phyloP scores from a whole-genome alignment of 148 eudicot species.

The Camellia lanceoleosa region DNA sequence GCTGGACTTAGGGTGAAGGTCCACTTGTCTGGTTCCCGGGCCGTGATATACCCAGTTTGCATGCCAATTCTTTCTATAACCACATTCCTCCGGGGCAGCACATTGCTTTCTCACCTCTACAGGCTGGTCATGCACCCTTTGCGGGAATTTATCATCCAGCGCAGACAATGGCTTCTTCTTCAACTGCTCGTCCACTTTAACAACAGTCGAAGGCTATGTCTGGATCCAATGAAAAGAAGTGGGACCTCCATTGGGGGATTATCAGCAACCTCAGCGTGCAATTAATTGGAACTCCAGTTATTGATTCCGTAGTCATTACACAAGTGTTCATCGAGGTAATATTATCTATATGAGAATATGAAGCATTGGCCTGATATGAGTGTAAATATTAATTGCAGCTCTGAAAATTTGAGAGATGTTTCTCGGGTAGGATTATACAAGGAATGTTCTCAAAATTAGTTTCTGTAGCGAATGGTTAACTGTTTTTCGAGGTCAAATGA shows the following conservation, averaged over 20 bases:
- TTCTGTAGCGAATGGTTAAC: background rate
- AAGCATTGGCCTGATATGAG: conserved; percentile 31
- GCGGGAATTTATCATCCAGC: conserved; percentile 45
- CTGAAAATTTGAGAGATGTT: conserved; percentile 1
- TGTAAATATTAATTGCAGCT: conserved; percentile 28
- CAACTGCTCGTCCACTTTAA: conserved; percentile 37
- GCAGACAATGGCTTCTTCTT: conserved; percentile 38
- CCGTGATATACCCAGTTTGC: conserved; percentile 41
- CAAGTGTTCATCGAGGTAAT: conserved; percentile 13
- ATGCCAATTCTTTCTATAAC: conserved; percentile 39
- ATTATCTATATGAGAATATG: background rate
- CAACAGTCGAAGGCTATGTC: conserved; percentile 43
- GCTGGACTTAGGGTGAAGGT: conserved; percentile 47
- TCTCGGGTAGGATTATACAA: background rate
- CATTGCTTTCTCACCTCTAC: conserved; percentile 28
- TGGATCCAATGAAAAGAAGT: conserved; percentile 32
- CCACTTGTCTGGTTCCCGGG: conserved; percentile 40
- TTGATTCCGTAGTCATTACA: background rate
- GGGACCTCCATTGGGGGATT: conserved; percentile 38
- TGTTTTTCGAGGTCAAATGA: background rate
- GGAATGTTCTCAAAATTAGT: background rate
- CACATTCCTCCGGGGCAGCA: conserved; percentile 45
- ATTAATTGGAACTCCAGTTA: background rate
- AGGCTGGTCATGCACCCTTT: conserved; percentile 37
- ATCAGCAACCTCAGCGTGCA: conserved; percentile 41